Evolutionary conservation across 306 rosid genomes (phyloP), one percentile per base, ranked within the genome.

Genomic region (Prosopis cineraria): DNA sequence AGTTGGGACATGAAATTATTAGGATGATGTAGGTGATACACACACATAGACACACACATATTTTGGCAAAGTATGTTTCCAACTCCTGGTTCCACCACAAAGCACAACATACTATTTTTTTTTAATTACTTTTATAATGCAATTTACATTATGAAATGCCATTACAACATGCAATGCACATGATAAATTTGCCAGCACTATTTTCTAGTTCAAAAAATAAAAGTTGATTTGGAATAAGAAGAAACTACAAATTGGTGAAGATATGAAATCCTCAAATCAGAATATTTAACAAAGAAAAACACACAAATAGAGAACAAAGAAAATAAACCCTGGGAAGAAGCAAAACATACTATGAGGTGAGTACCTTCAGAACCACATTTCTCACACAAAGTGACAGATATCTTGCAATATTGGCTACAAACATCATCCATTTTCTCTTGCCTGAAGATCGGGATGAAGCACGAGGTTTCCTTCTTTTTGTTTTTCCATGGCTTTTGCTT

Each of bases 361-460:
- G 73, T 84, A 96, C 99, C 97, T 93, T 93, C 70, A 96, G 58
- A 74, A 86, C 89, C 56, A 96, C 71, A 86, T 90, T 88, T 24
- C 90, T 90, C 80, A 96, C 70, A 83, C 87, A 78, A 85, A 96
- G 72, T 1, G 98, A 96, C 52, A 96, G 76, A 86, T 88, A 93
- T 90, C 86, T 86, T 44, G 97, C 94, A 86, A 96, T 60, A 55
- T 86, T 90, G 77, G 87, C 88, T 39, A 88, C 83, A 59, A 85
- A 86, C 90, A 81, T 93, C 87, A 81, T 93, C 94, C 90, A 91
- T 85, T 93, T 96, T 52, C 97, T 97, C 84, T 79, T 79, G 80
- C 93, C 81, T 29, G 90, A 86, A 63, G 79, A 13, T 43, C 81
- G 88, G 17, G 97, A 64, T 33, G 90, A 86, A 67, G 79, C 7